Conservation (phyloP, 73 alveolate species). For the Symbiodinium pilosum region DNA sequence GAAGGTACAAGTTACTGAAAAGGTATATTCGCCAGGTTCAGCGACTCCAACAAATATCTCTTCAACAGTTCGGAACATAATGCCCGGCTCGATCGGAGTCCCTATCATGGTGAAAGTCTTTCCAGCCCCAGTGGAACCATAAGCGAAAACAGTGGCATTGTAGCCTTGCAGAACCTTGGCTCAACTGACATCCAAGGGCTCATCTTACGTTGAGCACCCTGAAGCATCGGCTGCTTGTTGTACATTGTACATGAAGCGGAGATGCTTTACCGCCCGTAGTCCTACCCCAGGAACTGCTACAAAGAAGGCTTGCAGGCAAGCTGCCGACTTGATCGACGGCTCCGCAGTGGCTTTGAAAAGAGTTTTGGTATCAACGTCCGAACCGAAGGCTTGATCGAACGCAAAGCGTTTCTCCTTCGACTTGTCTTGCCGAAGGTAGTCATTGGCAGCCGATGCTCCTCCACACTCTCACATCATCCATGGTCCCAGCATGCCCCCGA, state of each 20-base stretch:
- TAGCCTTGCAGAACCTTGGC: slow-evolving; percentile 81
- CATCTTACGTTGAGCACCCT: not conserved
- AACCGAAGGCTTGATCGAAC: slow-evolving; percentile 90
- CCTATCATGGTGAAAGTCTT: slow-evolving; percentile 93
- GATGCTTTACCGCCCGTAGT: no score
- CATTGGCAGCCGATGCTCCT: slow-evolving; percentile 94
- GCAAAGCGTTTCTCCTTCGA: slow-evolving; percentile 92
- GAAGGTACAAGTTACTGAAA: slow-evolving; percentile 32
- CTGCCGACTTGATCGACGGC: slow-evolving; percentile 70
- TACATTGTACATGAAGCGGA: not conserved
- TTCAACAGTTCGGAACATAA: slow-evolving; percentile 85
- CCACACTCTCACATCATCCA: no score
- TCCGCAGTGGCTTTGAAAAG: slow-evolving; percentile 79
- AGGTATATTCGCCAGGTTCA: not conserved
- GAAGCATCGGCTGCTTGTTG: not conserved
- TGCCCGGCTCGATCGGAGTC: slow-evolving; percentile 66
- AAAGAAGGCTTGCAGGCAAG: not conserved
- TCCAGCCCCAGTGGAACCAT: slow-evolving; percentile 93
- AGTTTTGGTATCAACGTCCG: slow-evolving; percentile 66
- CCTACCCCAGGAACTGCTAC: no score
- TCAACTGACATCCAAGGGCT: not conserved
- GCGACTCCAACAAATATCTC: slow-evolving; percentile 61
- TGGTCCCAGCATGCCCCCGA: not conserved
- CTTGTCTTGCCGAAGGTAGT: slow-evolving; percentile 91
- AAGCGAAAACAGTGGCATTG: slow-evolving; percentile 93